A percentile compares a stretch with the other conserved stretches of the same genome.
Evolutionary conservation across 164 flowering plant genomes (phyloP).

Genomic region (Litsea cubeba): DNA sequence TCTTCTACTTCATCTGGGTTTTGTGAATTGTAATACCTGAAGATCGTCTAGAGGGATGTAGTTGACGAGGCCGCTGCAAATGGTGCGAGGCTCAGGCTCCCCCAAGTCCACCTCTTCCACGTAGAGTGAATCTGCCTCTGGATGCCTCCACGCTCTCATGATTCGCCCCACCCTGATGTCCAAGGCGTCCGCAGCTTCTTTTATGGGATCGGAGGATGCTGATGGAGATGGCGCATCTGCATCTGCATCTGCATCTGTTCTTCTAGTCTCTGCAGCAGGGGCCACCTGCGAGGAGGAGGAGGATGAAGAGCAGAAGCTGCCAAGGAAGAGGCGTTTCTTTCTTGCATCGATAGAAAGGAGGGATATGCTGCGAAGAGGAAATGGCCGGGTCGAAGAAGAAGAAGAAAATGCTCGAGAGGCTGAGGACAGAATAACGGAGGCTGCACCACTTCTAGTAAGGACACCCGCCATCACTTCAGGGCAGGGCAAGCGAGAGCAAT

Average conservation of each 20-base stretch:
- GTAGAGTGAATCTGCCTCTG: slow-evolving; percentile 88
- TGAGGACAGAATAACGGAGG: background rate
- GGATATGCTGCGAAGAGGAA: background rate
- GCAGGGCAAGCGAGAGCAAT: no score
- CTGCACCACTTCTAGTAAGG: background rate
- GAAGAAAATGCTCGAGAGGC: background rate
- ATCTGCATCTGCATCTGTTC: background rate
- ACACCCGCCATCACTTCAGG: background rate
- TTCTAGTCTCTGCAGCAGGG: background rate
- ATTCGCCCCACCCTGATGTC: slow-evolving; percentile 83
- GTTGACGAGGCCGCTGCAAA: slow-evolving; percentile 91
- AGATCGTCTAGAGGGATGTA: slow-evolving; percentile 67
- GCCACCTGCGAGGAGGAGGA: no score
- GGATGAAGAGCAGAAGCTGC: background rate
- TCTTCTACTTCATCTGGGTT: no score
- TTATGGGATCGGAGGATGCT: slow-evolving; percentile 18
- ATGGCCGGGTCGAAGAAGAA: background rate
- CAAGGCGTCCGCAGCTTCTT: slow-evolving; percentile 45
- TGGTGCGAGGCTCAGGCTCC: slow-evolving; percentile 72
- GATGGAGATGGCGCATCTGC: background rate
- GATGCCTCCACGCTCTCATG: slow-evolving; percentile 74
- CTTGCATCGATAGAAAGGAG: background rate
- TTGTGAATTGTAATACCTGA: slow-evolving; percentile 38
- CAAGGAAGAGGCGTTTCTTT: background rate
- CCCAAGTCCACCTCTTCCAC: slow-evolving; percentile 96